phyloP scores from a whole-genome alignment of 176 grass and related monocot genomes.

The Lolium multiflorum region DNA sequence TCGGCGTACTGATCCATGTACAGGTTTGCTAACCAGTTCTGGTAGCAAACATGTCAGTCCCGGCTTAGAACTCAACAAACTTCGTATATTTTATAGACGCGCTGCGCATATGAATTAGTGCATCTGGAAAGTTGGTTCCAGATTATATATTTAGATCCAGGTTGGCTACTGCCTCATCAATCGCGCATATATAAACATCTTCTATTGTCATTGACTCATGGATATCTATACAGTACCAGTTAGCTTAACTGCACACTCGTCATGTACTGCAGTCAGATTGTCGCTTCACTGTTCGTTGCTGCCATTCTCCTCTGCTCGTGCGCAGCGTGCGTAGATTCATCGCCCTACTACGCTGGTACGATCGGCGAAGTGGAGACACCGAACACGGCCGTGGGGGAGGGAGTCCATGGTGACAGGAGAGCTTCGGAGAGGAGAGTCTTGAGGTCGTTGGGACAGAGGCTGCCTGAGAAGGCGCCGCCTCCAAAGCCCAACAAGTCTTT shows the following conservation, averaged over 20 bases:
- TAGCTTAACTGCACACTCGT: background rate
- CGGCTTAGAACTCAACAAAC: background rate
- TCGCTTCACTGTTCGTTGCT: background rate
- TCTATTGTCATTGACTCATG: background rate
- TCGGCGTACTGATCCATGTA: too few species aligned
- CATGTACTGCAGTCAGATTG: background rate
- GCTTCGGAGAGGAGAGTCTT: background rate
- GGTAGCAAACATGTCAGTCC: background rate
- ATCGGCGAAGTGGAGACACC: background rate
- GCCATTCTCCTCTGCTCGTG: background rate
- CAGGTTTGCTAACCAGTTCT: background rate
- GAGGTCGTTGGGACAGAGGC: background rate
- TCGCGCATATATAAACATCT: too few species aligned
- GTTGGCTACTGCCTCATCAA: background rate
- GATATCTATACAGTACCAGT: background rate
- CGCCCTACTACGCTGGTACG: background rate
- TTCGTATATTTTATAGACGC: background rate
- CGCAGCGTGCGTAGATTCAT: background rate
- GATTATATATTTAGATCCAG: background rate
- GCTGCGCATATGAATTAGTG: background rate
- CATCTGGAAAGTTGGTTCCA: background rate
- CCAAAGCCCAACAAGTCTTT: background rate
- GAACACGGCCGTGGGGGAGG: background rate
- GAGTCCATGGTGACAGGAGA: background rate
- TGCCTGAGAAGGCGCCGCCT: background rate